phyloP scores from a whole-genome alignment of 192 early-diverging fungal species.

The Backusella westeae region DNA sequence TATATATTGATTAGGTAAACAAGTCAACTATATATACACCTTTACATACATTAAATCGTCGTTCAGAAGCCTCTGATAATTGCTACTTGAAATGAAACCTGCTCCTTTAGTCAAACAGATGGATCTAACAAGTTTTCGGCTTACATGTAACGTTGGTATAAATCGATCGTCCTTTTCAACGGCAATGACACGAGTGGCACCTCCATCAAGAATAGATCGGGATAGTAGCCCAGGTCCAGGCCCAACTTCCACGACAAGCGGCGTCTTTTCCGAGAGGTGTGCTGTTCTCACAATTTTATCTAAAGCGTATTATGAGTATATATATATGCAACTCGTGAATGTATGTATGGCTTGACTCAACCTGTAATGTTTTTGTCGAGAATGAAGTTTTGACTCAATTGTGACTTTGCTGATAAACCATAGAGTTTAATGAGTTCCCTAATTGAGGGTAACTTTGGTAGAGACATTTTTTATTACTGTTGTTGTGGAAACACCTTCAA shows the following conservation, averaged over 20 bases:
- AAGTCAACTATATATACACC: not conserved
- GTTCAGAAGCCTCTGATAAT: slow-evolving; percentile 64
- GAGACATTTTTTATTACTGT: not conserved
- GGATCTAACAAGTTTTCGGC: not conserved
- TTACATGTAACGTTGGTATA: slow-evolving; percentile 57
- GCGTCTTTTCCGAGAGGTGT: slow-evolving; percentile 49
- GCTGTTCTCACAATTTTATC: slow-evolving; percentile 68
- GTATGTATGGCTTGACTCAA: slow-evolving; percentile 8
- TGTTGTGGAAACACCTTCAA: not conserved
- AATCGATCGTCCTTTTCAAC: slow-evolving; percentile 77
- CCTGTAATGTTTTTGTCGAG: slow-evolving; percentile 81
- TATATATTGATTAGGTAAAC: not conserved
- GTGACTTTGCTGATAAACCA: slow-evolving; percentile 65
- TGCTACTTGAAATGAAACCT: slow-evolving; percentile 39
- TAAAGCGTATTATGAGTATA: slow-evolving; percentile 12
- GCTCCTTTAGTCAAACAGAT: not conserved
- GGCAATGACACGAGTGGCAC: slow-evolving; percentile 59
- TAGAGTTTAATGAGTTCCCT: slow-evolving; percentile 74
- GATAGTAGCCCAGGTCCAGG: slow-evolving; percentile 79
- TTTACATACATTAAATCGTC: slow-evolving; percentile 43
- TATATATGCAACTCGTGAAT: not conserved
- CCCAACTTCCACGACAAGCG: slow-evolving; percentile 74
- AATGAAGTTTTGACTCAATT: slow-evolving; percentile 83
- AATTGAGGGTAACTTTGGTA: slow-evolving; percentile 55
- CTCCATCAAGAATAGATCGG: slow-evolving; percentile 70